Evolutionary conservation across 1,139 yeast genomes (phyloP).

Genomic region (Taphrina pruni): DNA sequence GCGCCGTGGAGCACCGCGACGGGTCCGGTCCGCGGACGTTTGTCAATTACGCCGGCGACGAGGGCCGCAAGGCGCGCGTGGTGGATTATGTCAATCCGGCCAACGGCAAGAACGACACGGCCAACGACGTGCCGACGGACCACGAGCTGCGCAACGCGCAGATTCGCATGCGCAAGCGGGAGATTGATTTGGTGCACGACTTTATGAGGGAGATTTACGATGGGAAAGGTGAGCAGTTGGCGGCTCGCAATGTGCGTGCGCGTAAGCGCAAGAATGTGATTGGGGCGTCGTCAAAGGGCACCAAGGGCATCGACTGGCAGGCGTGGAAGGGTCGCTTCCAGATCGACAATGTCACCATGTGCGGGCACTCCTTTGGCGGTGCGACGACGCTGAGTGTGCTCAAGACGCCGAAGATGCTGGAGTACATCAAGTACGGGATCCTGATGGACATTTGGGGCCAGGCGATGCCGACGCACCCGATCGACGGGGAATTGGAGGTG

Average conservation of each 20-base stretch:
- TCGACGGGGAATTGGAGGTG: slow-evolving; percentile 18
- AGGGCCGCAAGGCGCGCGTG: slow-evolving; percentile 26
- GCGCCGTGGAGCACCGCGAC: slow-evolving; percentile 47
- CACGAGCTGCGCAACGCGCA: slow-evolving; percentile 37
- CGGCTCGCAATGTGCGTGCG: slow-evolving; percentile 15
- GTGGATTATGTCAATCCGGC: slow-evolving; percentile 31
- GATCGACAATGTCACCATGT: slow-evolving; percentile 16
- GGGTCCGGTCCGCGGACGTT: slow-evolving; percentile 41
- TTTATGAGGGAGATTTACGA: slow-evolving; percentile 20
- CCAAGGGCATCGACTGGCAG: slow-evolving; percentile 35
- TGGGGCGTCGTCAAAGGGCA: slow-evolving; percentile 35
- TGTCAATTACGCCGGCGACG: slow-evolving; percentile 18
- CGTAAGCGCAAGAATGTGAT: slow-evolving; percentile 8
- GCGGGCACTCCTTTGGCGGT: slow-evolving; percentile 39
- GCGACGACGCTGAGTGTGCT: slow-evolving; percentile 32
- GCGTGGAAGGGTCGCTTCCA: slow-evolving; percentile 26
- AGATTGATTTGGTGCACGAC: slow-evolving; percentile 23
- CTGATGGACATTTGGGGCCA: slow-evolving; percentile 40
- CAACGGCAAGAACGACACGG: slow-evolving; percentile 33
- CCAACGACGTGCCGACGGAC: slow-evolving; percentile 34
- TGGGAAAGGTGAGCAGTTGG: slow-evolving; percentile 31
- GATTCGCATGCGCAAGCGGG: slow-evolving; percentile 32
- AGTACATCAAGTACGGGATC: slow-evolving; percentile 36
- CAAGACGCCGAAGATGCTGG: slow-evolving; percentile 24
- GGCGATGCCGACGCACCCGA: slow-evolving; percentile 30